A percentile compares a stretch with the other conserved stretches of the same genome.
These are phyloP conservation scores for Mycena maculata DNA, from an alignment of 768 basidiomycete species.

Conservation along the genomic window DNA sequence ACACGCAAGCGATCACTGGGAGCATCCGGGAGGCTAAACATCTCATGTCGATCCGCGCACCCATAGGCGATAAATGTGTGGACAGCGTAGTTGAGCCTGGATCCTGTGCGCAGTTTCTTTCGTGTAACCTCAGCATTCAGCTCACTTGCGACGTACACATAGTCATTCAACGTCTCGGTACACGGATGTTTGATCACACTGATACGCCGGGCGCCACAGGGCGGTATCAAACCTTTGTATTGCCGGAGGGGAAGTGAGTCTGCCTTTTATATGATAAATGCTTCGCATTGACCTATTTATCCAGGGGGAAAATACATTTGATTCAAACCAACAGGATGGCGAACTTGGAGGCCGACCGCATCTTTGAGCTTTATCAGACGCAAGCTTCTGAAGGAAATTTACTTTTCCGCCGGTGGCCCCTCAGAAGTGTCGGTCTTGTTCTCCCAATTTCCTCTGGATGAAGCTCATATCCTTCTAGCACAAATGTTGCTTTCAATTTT, in stretches of 20 bases:
- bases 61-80: constrained; percentile 4
- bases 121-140: background rate
- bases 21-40: constrained; percentile 46
- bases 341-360: constrained; percentile 62
- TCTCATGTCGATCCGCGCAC: constrained; percentile 11
- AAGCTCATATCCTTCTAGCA: constrained; percentile 57
- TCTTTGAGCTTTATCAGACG: constrained; percentile 75
- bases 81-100: constrained; percentile 9
- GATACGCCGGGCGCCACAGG: constrained; percentile 23
- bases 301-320: constrained; percentile 73
- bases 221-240: constrained; percentile 56
- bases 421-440: constrained; percentile 68
- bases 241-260: constrained; percentile 61
- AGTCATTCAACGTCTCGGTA: constrained; percentile 47
- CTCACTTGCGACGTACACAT: background rate
- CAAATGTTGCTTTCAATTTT: constrained; percentile 66
- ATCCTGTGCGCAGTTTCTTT: constrained; percentile 48
- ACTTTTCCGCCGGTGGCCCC: constrained; percentile 77
- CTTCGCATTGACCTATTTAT: background rate
- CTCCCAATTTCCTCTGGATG: background rate
- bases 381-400: constrained; percentile 68
- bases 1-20: constrained; percentile 34
- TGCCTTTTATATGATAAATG: background rate
- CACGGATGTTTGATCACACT: constrained; percentile 38
- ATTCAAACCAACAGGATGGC: constrained; percentile 58